Conservation (phyloP, 176 grass and related monocot species). For the Metroxylon sagu region DNA sequence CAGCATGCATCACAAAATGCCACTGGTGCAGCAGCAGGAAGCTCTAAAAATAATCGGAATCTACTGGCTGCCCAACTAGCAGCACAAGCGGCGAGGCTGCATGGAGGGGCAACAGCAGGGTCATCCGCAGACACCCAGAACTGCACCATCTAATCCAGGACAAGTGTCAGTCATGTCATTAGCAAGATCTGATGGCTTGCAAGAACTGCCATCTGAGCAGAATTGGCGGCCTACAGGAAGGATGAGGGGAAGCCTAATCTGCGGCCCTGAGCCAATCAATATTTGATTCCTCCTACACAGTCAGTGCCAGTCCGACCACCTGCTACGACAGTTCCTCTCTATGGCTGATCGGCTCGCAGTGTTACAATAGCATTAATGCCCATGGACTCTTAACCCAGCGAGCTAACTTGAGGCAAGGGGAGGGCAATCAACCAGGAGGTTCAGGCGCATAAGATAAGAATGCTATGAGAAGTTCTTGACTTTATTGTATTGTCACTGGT, state of each 20-base stretch:
- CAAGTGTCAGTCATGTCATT: not conserved
- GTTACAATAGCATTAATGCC: too few species aligned
- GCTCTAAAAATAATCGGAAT: not conserved
- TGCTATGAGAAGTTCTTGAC: too few species aligned
- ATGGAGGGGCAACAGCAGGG: not conserved
- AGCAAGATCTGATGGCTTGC: slow-evolving; percentile 8
- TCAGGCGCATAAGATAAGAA: too few species aligned
- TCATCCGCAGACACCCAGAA: too few species aligned
- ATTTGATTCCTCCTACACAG: slow-evolving; percentile 20
- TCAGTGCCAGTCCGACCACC: slow-evolving; percentile 3
- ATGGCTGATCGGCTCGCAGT: too few species aligned
- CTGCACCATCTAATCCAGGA: not conserved
- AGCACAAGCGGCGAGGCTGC: not conserved
- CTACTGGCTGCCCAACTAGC: not conserved
- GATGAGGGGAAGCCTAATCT: slow-evolving; percentile 84
- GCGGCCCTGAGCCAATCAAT: slow-evolving; percentile 53
- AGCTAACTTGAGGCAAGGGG: too few species aligned
- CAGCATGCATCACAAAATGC: slow-evolving; percentile 2
- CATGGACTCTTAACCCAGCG: too few species aligned
- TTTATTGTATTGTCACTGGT: too few species aligned
- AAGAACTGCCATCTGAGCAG: slow-evolving; percentile 38
- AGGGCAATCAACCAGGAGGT: too few species aligned
- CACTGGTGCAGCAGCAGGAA: not conserved
- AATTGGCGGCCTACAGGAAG: slow-evolving; percentile 61
- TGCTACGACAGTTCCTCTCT: too few species aligned